Base-by-base conservation (phyloP, 768 basidiomycete species). In the Suillus variegatus region DNA sequence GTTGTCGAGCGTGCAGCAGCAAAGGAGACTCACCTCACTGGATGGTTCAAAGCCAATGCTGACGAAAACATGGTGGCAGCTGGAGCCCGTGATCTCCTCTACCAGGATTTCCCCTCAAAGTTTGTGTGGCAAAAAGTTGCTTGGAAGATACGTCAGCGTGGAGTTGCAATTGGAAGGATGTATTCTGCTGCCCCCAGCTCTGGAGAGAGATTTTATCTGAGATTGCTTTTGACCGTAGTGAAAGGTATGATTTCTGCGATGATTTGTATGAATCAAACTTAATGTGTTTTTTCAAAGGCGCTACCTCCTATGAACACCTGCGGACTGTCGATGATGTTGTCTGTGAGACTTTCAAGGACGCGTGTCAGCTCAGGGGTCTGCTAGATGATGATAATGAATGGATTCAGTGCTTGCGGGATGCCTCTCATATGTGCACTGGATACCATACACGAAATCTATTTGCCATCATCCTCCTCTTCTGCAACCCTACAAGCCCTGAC, bases 361-460 rank as follows among this genome's bases (percentile, higher is more conserved):
- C 83, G 3, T 86, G 84, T 62, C n/a, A 73, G 18, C 76, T 76
- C 25, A 57, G 61, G 7, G 83, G 82, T 1, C 76, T 86, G 0
- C 72, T 86, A 5, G 76, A 83, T 25, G 79, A 84, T 77, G 80
- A 86, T 69, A 69, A 68, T n/a, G 83, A 86, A 68, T 85, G 82
- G 80, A 20, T 70, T 0, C 65, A 66, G 7, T 85, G 83, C 68
- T 64, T 86, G 0, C 8, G 70, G 20, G 82, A 86, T 16, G 83
- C 81, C 46, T 64, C 71, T 18, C 38, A 61, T 0, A 82, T 85
- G 69, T 72, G 76, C 36, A 80, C 76, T 25, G 83, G 82, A 1
- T 10, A 8, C 10, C 71, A 71, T 6, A 70, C 85, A 0, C 70
- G 77, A 0, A 57, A 67, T 6, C 74, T 85, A 0, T 86, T 86